Conservation (phyloP, 345 rosid genomes). For the Laguncularia racemosa region DNA sequence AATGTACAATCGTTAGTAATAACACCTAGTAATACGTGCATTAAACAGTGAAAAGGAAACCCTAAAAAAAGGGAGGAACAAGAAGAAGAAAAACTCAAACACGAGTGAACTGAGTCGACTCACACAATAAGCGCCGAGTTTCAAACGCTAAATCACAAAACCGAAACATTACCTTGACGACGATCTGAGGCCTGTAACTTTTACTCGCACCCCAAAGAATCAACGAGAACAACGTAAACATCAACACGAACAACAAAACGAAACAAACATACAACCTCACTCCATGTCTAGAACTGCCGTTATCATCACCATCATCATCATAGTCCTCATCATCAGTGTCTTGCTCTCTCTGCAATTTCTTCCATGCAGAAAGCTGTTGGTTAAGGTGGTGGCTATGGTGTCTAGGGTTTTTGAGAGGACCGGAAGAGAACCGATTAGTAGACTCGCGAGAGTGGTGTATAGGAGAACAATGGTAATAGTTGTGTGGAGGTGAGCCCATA, state of each 20-base stretch:
- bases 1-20: too few relatives aligned
- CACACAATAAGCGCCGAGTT: neutral
- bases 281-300: constrained; percentile 20
- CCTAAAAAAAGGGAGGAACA: neutral
- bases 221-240: constrained; percentile 61
- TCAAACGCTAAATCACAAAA: neutral
- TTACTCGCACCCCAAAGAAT: constrained; percentile 84
- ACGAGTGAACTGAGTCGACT: constrained; percentile 9
- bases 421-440: constrained; percentile 75
- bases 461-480: constrained; percentile 83
- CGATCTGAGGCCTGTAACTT: constrained; percentile 59
- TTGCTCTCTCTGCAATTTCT: constrained; percentile 33
- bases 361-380: constrained; percentile 35
- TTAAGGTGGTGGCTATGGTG: constrained; percentile 8
- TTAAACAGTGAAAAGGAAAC: neutral
- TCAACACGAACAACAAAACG: constrained; percentile 38
- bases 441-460: constrained; percentile 97
- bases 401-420: constrained; percentile 52
- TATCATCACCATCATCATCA: constrained; percentile 27
- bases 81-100: neutral
- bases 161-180: constrained; percentile 44
- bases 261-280: constrained; percentile 54
- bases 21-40: too few relatives aligned
- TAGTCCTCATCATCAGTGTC: constrained; percentile 14
- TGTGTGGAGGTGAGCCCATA: constrained; percentile 46